Base-by-base conservation (phyloP, 768 basidiomycete genomes). In the Pleurotus sapidus region DNA sequence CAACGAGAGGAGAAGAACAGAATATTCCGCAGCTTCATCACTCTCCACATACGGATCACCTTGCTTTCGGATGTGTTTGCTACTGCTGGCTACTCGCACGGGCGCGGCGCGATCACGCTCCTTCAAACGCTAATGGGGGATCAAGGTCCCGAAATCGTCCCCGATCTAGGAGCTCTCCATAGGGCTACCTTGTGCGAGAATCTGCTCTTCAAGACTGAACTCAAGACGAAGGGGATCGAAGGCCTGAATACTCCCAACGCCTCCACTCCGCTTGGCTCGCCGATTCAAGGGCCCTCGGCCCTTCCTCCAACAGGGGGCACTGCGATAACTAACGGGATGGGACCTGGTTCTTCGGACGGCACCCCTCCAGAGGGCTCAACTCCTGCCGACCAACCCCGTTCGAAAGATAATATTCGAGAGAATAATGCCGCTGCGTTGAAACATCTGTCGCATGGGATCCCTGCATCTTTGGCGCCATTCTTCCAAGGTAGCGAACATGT, bases 141-240 rank as follows among this genome's bases (percentile, higher is more conserved):
- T 20, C 83, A 81, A 20, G 78, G 85, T 15, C 77, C 83, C 15
- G 76, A 84, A 59, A 81, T 93, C 24, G 72, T 98, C 23, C 71
- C 73, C 3, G 82, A 90, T 60, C 76, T 98, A 24, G 96, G 95
- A 3, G 71, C 81, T 46, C 74, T 98, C 5, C 94, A 97, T 67
- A 84, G 92, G 14, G 83, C 87, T 1, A 87, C 84, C 59, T 82
- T 93, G 5, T 93, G 91, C 89, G 93, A 96, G 72, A 94, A 92
- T 63, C 89, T 93, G 40, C 72, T 85, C 15, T 78, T 97, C 49
- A 89, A 88, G 62, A 74, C 78, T 15, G 83, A 81, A 23, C 70
- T 88, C 40, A 69, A 76, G 14, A 69, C 74, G 14, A 82, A 78
- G 62, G 84, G 84, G 39, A 84, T 86, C 43, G 76, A 81, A 51